phyloP scores from a whole-genome alignment of 495 filamentous ascomycete genomes.

The Aspergillus haitiensis region DNA sequence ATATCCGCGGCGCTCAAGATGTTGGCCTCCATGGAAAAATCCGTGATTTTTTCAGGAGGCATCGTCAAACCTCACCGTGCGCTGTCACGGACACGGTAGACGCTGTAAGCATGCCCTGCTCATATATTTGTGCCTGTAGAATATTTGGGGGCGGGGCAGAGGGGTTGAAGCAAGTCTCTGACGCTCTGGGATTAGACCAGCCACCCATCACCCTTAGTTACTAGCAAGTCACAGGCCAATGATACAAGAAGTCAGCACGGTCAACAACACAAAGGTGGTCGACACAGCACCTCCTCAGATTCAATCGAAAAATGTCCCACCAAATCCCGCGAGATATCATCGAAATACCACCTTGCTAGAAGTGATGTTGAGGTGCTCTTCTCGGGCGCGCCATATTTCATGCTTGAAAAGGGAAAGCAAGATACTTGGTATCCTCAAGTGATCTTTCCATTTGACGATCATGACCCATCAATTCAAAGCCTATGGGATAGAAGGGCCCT shows the following conservation, averaged over 20 bases:
- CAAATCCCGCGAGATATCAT: neutral
- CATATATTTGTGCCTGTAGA: neutral
- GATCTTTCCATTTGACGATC: constrained; percentile 67
- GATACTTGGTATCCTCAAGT: constrained; percentile 61
- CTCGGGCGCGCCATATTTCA: constrained; percentile 76
- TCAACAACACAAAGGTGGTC: constrained; percentile 9
- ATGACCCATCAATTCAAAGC: constrained; percentile 59
- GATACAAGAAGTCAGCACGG: neutral
- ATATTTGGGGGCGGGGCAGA: neutral
- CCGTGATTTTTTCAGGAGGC: constrained; percentile 34
- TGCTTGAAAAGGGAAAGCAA: constrained; percentile 52
- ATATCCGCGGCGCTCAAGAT: neutral
- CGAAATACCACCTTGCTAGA: constrained; percentile 44
- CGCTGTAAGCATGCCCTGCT: constrained; percentile 1
- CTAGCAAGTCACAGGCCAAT: neutral
- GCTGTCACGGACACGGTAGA: neutral
- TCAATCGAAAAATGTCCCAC: neutral
- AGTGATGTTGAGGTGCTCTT: constrained; percentile 68
- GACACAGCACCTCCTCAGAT: neutral
- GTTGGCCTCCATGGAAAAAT: constrained; percentile 19
- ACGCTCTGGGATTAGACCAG: constrained; percentile 2
- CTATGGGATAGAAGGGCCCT: constrained; percentile 57
- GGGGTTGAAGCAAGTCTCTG: neutral
- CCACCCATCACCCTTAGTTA: neutral
- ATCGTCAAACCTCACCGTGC: constrained; percentile 17